phyloP scores from a whole-genome alignment of 1,284 basidiomycete genomes.

The Leccinum pachyderme region DNA sequence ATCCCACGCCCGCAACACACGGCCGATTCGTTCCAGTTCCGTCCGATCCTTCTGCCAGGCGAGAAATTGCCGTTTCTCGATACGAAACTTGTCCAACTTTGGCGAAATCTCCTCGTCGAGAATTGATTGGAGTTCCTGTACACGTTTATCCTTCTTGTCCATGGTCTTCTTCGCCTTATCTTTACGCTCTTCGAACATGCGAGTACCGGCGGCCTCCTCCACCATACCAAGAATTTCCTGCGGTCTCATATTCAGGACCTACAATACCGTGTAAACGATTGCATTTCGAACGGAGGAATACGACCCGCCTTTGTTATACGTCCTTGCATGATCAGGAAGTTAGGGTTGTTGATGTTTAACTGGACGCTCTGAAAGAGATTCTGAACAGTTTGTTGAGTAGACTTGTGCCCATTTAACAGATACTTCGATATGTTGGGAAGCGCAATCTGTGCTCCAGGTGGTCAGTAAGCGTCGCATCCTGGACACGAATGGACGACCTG shows the following conservation, averaged over 20 bases:
- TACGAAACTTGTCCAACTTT: conserved; percentile 88
- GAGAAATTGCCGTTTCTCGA: conserved; percentile 88
- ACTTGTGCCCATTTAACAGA: conserved; percentile 95
- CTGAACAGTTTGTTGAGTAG: conserved; percentile 86
- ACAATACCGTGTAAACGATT: background rate
- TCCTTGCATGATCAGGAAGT: conserved; percentile 99
- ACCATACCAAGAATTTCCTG: conserved; percentile 98
- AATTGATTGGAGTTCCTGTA: conserved; percentile 83
- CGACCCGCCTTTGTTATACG: conserved; percentile 79
- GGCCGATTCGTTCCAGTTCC: conserved; percentile 88
- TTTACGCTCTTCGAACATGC: conserved; percentile 99
- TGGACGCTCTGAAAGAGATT: conserved; percentile 97
- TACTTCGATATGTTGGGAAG: conserved; percentile 97
- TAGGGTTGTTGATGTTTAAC: conserved; percentile 99
- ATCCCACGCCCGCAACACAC: conserved; percentile 86
- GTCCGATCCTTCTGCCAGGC: conserved; percentile 88
- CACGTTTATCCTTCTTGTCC: conserved; percentile 96
- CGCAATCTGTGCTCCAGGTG: conserved; percentile 60
- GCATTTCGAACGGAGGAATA: background rate
- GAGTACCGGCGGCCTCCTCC: conserved; percentile 97
- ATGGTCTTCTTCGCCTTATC: conserved; percentile 98
- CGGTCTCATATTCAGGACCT: conserved; percentile 97
- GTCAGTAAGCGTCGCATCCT: conserved; percentile 13
- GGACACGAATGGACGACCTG: conserved; percentile 58
- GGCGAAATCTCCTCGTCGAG: conserved; percentile 92